A percentile compares a stretch with the other conserved stretches of the same genome.
These are phyloP conservation scores for Pestalotiopsis sp. DNA, from an alignment of 2,329 filamentous ascomycete species.

Conservation along the genomic window DNA sequence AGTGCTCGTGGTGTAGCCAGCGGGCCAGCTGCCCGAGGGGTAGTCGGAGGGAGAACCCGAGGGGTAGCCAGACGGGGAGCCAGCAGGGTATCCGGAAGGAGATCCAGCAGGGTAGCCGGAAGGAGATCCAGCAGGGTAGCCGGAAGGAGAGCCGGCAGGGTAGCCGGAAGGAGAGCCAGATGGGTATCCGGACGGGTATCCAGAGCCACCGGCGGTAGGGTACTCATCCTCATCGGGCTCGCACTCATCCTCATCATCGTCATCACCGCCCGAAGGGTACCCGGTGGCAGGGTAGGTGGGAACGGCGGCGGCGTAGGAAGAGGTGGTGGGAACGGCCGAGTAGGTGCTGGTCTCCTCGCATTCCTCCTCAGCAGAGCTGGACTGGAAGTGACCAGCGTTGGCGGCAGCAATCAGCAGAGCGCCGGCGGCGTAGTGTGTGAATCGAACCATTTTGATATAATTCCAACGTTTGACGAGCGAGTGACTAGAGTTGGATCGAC, in stretches of 20 bases:
- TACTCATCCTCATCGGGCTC: constrained; percentile 3
- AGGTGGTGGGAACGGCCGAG: not conserved
- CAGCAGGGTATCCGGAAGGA: not conserved
- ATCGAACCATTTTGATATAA: constrained; percentile 31
- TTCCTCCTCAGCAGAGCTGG: constrained; percentile 13
- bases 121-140: not conserved
- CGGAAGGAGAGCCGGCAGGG: not conserved
- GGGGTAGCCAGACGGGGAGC: not conserved
- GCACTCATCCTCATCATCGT: constrained; percentile 4
- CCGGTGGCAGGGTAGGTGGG: constrained; percentile 3
- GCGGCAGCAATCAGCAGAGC: constrained; percentile 31
- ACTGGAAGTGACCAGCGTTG: constrained; percentile 19
- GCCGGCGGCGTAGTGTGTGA: constrained; percentile 33
- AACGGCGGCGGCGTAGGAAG: constrained; percentile 3
- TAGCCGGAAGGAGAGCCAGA: not conserved
- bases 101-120: not conserved
- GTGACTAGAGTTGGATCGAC: constrained; percentile 32
- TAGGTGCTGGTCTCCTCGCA: constrained; percentile 5
- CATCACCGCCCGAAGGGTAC: not conserved
- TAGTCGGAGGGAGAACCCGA: not conserved
- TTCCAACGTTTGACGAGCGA: constrained; percentile 25
- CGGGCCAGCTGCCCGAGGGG: not conserved
- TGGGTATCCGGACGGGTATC: not conserved
- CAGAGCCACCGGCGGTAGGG: not conserved
- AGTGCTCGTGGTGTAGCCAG: constrained; percentile 27